phyloP scores from a whole-genome alignment of 441 rosid species.

The Populus trichocarpa region DNA sequence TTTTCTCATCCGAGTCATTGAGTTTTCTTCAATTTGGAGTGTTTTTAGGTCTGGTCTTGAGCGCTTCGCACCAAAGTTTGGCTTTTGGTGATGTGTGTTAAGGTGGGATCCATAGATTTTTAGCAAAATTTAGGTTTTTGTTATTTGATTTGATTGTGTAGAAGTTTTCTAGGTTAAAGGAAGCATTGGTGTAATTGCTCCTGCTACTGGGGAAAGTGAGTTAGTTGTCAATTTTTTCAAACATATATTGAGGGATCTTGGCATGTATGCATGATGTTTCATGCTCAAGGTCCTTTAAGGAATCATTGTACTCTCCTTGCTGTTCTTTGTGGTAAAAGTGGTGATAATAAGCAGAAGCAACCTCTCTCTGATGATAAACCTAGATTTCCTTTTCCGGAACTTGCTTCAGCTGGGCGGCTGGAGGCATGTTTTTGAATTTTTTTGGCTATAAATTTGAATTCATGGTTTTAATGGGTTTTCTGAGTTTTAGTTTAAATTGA shows the following conservation, averaged over 20 bases:
- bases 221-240: constrained; percentile 6
- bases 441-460: constrained; percentile 2
- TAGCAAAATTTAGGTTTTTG: constrained; percentile 34
- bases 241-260: constrained; percentile 30
- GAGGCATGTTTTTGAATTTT: constrained; percentile 50
- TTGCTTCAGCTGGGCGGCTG: constrained; percentile 82
- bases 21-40: constrained; percentile 24
- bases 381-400: constrained; percentile 77
- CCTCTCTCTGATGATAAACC: constrained; percentile 41
- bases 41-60: constrained; percentile 17
- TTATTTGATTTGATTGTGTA: constrained; percentile 20
- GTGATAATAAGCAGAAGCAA: constrained; percentile 47
- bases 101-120: constrained; percentile 24
- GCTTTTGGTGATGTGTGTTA: constrained; percentile 20
- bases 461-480: neutral
- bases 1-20: constrained; percentile 41
- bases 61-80: constrained; percentile 15
- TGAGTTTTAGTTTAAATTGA: constrained; percentile 1
- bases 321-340: constrained; percentile 48
- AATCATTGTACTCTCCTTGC: constrained; percentile 86
- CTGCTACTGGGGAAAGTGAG: neutral
- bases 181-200: constrained; percentile 21
- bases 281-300: constrained; percentile 87
- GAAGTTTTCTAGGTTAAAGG: constrained; percentile 16
- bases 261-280: constrained; percentile 88